These are phyloP conservation scores for Xylariaceae sp. DNA, from an alignment of 2,329 filamentous ascomycete genomes.

Conservation along the genomic window DNA sequence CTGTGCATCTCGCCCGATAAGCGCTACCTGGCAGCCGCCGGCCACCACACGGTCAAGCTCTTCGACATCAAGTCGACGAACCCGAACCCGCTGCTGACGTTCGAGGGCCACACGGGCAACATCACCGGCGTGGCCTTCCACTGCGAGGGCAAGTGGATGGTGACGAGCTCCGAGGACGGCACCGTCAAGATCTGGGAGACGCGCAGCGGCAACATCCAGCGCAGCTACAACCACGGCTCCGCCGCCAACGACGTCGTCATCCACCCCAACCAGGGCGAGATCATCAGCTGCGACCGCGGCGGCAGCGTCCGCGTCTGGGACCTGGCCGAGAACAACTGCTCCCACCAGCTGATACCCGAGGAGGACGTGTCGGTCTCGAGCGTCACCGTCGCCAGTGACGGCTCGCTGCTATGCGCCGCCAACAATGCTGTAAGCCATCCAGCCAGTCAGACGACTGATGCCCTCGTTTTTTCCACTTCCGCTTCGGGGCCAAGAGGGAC, in stretches of 20 bases:
- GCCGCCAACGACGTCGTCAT: conserved; percentile 99
- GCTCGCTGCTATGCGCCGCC: conserved; percentile 83
- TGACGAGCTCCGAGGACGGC: conserved; percentile 92
- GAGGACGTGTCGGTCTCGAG: conserved; percentile 90
- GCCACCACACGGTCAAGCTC: conserved; percentile 82
- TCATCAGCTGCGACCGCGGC: conserved; percentile 90
- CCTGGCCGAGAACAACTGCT: conserved; percentile 92
- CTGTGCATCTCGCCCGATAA: conserved; percentile 98
- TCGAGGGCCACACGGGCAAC: conserved; percentile 93
- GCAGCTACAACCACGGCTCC: conserved; percentile 84
- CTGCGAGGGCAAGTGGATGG: conserved; percentile 99
- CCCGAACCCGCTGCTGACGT: conserved; percentile 83
- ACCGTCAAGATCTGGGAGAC: conserved; percentile 98
- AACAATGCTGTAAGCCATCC: conserved; percentile 70
- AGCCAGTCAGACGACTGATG: background rate
- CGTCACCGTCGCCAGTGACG: conserved; percentile 92
- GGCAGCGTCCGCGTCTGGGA: conserved; percentile 96
- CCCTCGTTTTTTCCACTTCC: background rate
- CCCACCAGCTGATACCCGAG: conserved; percentile 91
- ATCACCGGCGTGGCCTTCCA: conserved; percentile 96
- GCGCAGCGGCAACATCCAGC: conserved; percentile 73
- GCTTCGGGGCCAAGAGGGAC: too few relatives aligned
- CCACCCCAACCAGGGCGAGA: conserved; percentile 95
- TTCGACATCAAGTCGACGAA: conserved; percentile 99
- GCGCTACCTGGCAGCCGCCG: conserved; percentile 79